These are phyloP conservation scores for Paramyrothecium sp. DNA, from an alignment of 2,329 filamentous ascomycete genomes.

Conservation along the genomic window DNA sequence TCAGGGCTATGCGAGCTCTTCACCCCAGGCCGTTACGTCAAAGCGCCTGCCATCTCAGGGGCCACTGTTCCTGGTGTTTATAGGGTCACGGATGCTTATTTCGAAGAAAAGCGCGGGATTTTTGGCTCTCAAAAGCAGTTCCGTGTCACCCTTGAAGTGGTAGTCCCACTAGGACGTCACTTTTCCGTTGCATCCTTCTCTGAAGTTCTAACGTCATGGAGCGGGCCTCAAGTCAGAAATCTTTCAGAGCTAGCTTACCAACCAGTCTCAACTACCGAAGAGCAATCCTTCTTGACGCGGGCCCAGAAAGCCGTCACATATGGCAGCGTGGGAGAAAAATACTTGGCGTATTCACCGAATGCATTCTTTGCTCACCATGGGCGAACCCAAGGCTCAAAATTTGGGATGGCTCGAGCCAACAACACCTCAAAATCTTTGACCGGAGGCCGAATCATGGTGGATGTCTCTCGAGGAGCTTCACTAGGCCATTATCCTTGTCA, in stretches of 20 bases:
- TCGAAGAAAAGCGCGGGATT: slow-evolving; percentile 4
- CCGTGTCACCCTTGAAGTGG: slow-evolving; percentile 2
- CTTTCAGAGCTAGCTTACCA: slow-evolving; percentile 3
- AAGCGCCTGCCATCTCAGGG: slow-evolving; percentile 1
- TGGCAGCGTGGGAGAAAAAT: slow-evolving; percentile 4
- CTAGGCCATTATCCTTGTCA: slow-evolving; percentile 6
- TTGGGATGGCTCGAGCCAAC: not conserved
- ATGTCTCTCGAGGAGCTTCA: slow-evolving; percentile 6
- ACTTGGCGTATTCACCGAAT: slow-evolving; percentile 4
- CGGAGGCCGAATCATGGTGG: slow-evolving; percentile 7
- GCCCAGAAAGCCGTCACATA: slow-evolving; percentile 1
- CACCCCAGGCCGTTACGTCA: slow-evolving; percentile 1
- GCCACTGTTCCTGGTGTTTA: not conserved
- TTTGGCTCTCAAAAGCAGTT: slow-evolving; percentile 6
- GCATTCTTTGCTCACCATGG: slow-evolving; percentile 6
- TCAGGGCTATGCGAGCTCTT: slow-evolving; percentile 4
- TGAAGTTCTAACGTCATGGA: slow-evolving; percentile 4
- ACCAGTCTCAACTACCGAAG: not conserved
- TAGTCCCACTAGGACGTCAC: slow-evolving; percentile 4
- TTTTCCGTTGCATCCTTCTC: slow-evolving; percentile 7
- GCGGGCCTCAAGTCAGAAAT: not conserved
- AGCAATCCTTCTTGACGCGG: not conserved
- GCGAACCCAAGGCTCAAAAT: not conserved
- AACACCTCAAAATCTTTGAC: not conserved
- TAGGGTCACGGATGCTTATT: slow-evolving; percentile 2